Percentiles rank a stretch among this genome's conserved stretches.
Evolutionary conservation across 192 early-diverging fungal species (phyloP).

Genomic region (Geranomyces variabilis): DNA sequence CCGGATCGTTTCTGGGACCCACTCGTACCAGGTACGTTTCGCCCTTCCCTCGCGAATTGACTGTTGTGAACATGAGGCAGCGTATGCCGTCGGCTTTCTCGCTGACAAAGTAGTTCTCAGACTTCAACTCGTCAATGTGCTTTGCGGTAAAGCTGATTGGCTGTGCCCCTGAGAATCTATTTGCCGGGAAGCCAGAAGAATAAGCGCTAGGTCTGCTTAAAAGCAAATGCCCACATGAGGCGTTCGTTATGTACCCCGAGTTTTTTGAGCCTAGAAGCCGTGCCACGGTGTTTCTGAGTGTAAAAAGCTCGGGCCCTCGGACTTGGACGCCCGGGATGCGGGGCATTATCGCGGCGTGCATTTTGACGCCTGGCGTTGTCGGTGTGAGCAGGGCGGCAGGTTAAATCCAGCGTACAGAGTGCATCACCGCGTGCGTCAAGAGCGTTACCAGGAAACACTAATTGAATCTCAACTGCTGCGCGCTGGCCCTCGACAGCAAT

Average conservation of each 20-base stretch:
- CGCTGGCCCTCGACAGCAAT: no score
- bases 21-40: slow-evolving; percentile 40
- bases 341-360: neutral
- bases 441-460: no score
- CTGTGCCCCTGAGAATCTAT: slow-evolving; percentile 60
- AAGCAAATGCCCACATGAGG: neutral
- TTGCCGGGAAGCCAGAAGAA: neutral
- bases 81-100: slow-evolving; percentile 66
- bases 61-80: slow-evolving; percentile 49
- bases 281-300: neutral
- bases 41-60: slow-evolving; percentile 20
- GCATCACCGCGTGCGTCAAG: no score
- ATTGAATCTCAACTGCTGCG: no score
- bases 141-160: slow-evolving; percentile 51
- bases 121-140: slow-evolving; percentile 51
- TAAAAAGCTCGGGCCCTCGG: neutral
- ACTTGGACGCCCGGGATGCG: neutral
- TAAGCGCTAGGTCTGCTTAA: neutral
- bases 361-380: no score
- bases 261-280: slow-evolving; percentile 4
- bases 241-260: neutral
- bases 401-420: no score
- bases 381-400: no score
- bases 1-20: neutral
- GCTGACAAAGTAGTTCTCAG: slow-evolving; percentile 61